Base-by-base conservation (phyloP, 768 basidiomycete genomes). In the Fibroporia radiculosa region DNA sequence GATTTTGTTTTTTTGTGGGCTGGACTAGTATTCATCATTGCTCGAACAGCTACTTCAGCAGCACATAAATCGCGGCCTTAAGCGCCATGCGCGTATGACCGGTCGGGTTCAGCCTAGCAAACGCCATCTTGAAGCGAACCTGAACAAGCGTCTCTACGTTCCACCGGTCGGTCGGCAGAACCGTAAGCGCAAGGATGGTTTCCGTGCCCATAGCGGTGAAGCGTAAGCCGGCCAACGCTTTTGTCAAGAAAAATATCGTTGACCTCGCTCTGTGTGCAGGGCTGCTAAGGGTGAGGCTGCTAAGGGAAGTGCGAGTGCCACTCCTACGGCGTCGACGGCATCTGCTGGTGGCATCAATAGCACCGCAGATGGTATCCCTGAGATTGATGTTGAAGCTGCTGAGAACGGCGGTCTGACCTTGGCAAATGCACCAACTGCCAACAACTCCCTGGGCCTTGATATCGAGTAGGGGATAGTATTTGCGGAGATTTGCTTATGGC, bases 61-160 rank as follows among this genome's bases (percentile, higher is more conserved):
- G 61, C 71, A 80, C 54, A 73, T 83, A 49, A 88, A 86, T 61
- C 79, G 77, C 40, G 70, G 73, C 42, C 64, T 75, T 43, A 72
- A 69, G 45, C 82, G 85, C 42, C 71, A 79, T 40, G 82, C 84
- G 6, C 78, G 73, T 39, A 83, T 88, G 78, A 76, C 75, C 3
- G 77, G 82, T 12, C 75, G 73, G 29, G 63, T 64, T 18, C 70
- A 57, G 6, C 81, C 80, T 5, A 67, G 74, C 18, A 65, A 65
- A 12, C 65, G 66, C 20, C 66, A 71, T 13, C 71, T 85, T 41
- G 61, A 66, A 29, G 63, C 52, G 6, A 71, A 67, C 47, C 57
- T 80, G 32, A 56, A 65, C 44, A 66, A 69, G 50, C 70, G 73
- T 73, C 46, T 62, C 62, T 44, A 47, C 70, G 14, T 29, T 23